Percentiles rank a stretch among this genome's conserved stretches.
Conservation (phyloP, 2,329 filamentous ascomycete genomes). For the Ophiobolus disseminans region DNA sequence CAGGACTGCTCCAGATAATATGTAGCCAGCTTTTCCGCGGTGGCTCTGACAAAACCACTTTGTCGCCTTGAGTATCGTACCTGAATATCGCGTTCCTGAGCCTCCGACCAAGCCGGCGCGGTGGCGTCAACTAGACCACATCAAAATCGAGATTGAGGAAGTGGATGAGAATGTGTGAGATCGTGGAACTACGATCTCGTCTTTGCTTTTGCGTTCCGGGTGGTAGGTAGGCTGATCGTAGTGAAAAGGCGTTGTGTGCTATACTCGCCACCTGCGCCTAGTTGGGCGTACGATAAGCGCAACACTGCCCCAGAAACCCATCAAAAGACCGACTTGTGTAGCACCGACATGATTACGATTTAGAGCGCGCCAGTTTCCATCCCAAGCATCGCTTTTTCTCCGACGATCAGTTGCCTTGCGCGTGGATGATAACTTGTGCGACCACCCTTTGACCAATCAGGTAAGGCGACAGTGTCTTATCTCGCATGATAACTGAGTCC, state of each 20-base stretch:
- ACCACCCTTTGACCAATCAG: conserved; percentile 23
- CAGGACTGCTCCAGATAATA: conserved; percentile 35
- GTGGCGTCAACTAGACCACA: conserved; percentile 13
- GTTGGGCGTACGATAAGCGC: conserved; percentile 6
- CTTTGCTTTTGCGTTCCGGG: conserved; percentile 10
- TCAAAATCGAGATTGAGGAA: not conserved
- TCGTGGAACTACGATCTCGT: not conserved
- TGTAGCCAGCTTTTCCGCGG: conserved; percentile 43
- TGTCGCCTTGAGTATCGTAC: conserved; percentile 23
- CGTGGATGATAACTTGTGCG: conserved; percentile 14
- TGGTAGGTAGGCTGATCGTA: not conserved
- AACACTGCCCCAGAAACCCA: conserved; percentile 3
- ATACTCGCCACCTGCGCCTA: not conserved
- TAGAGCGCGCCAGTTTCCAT: not conserved
- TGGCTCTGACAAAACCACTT: conserved; percentile 30
- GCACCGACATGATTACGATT: conserved; percentile 1
- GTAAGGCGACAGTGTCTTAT: conserved; percentile 31
- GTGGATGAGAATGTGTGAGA: not conserved
- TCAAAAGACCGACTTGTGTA: conserved; percentile 2
- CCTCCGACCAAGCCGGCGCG: conserved; percentile 7
- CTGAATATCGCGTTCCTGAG: conserved; percentile 3
- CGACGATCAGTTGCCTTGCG: conserved; percentile 11
- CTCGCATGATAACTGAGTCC: conserved; percentile 47
- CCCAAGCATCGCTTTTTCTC: not conserved
- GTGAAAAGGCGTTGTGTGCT: not conserved